A percentile compares a stretch with the other conserved stretches of the same genome.
Evolutionary conservation across 305 asterid genomes (phyloP).

Genomic region (Fraxinus paxiana): DNA sequence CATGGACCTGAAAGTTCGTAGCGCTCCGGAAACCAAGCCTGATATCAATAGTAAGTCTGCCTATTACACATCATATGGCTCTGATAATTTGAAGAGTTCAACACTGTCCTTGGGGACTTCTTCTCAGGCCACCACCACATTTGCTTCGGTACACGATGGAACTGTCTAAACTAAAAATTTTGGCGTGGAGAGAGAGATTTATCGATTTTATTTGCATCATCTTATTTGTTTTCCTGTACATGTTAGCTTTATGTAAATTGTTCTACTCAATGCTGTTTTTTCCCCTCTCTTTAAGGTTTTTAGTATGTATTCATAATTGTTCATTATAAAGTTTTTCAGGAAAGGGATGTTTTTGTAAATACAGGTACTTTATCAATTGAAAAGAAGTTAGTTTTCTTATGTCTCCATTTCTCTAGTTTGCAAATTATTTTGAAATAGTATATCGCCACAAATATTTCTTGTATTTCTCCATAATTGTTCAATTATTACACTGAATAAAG

Average conservation of each 20-base stretch:
- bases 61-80: conserved; percentile 51
- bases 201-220: conserved; percentile 1
- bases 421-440: background rate
- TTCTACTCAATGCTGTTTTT: background rate
- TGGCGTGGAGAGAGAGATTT: conserved; percentile 8
- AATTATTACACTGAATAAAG: background rate
- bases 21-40: conserved; percentile 36
- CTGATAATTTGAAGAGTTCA: conserved; percentile 39
- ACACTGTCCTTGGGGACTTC: conserved; percentile 41
- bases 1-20: conserved; percentile 77
- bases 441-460: background rate
- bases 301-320: background rate
- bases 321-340: background rate
- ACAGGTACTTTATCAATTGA: background rate
- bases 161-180: conserved; percentile 33
- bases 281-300: background rate
- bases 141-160: conserved; percentile 47
- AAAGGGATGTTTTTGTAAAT: background rate
- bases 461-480: background rate
- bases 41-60: conserved; percentile 25
- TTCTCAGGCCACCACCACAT: conserved; percentile 59
- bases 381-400: background rate
- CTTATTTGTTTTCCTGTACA: conserved; percentile 3
- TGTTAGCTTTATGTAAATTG: background rate
- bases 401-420: background rate